These are phyloP conservation scores for Claviceps paspali DNA, from an alignment of 2,329 filamentous ascomycete species.

Conservation along the genomic window DNA sequence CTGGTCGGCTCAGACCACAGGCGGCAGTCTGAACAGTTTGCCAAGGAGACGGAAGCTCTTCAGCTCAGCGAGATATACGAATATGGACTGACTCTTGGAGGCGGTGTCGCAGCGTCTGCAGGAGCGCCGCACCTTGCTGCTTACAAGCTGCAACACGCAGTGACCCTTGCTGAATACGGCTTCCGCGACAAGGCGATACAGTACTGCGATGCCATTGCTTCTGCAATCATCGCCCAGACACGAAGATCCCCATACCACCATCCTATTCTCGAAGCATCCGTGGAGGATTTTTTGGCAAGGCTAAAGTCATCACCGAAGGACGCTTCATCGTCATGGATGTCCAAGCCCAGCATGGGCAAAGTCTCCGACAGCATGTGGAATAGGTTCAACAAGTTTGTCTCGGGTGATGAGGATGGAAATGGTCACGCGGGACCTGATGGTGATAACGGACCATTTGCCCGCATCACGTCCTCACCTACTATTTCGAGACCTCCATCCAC, in stretches of 20 bases:
- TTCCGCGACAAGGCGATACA: slow-evolving; percentile 68
- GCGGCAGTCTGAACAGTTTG: slow-evolving; percentile 53
- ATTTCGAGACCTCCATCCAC: slow-evolving; percentile 59
- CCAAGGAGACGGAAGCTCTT: slow-evolving; percentile 71
- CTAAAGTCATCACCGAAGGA: slow-evolving; percentile 78
- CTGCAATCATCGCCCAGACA: slow-evolving; percentile 64
- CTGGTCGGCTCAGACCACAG: slow-evolving; percentile 75
- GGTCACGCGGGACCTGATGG: slow-evolving; percentile 45
- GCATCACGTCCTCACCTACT: slow-evolving; percentile 58
- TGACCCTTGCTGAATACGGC: slow-evolving; percentile 70
- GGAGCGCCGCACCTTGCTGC: slow-evolving; percentile 69
- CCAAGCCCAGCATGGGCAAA: slow-evolving; percentile 90
- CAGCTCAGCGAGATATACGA: slow-evolving; percentile 94
- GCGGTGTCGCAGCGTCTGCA: slow-evolving; percentile 32
- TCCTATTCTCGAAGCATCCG: slow-evolving; percentile 50
- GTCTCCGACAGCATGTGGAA: slow-evolving; percentile 83
- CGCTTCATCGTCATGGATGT: slow-evolving; percentile 73
- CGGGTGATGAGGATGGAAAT: slow-evolving; percentile 79
- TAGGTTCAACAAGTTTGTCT: slow-evolving; percentile 92
- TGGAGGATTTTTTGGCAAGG: slow-evolving; percentile 73
- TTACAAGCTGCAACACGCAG: slow-evolving; percentile 84
- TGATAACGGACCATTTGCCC: slow-evolving; percentile 67
- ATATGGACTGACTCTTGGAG: slow-evolving; percentile 63
- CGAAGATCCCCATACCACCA: slow-evolving; percentile 81
- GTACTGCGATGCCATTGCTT: slow-evolving; percentile 76